Conservation (phyloP, 129 eudicot species). For the Flaveria trinervia region DNA sequence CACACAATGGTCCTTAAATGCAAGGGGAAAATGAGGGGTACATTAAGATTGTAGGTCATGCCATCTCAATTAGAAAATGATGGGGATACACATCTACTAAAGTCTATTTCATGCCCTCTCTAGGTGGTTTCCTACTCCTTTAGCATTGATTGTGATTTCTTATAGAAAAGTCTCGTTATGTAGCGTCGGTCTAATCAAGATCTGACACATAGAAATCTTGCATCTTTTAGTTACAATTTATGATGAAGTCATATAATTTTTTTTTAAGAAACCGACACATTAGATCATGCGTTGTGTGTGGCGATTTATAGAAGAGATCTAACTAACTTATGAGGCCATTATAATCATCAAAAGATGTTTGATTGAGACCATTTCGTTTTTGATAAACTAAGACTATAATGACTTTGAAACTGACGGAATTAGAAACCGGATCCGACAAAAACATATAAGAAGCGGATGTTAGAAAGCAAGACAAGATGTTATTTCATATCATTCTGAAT, state of each 20-base stretch:
- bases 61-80: conserved; percentile 17
- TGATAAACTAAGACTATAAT: not conserved
- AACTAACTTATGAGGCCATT: conserved; percentile 4
- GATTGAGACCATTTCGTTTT: not conserved
- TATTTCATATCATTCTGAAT: not conserved
- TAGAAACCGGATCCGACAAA: not conserved
- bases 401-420: too few species aligned
- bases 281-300: conserved; percentile 10
- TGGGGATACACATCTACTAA: conserved; percentile 18
- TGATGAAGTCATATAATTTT: not conserved
- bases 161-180: conserved; percentile 7
- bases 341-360: conserved; percentile 1
- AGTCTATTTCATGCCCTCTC: conserved; percentile 22
- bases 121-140: conserved; percentile 30
- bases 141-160: conserved; percentile 6
- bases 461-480: not conserved
- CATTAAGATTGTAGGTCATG: conserved; percentile 22
- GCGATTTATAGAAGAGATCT: not conserved
- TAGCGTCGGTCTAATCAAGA: conserved; percentile 14
- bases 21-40: conserved; percentile 8
- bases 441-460: not conserved
- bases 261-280: conserved; percentile 17
- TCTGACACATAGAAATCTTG: too few species aligned
- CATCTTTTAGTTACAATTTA: not conserved
- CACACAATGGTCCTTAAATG: not conserved